phyloP scores from a whole-genome alignment of 1,284 basidiomycete species.

The Ganoderma lucidum region DNA sequence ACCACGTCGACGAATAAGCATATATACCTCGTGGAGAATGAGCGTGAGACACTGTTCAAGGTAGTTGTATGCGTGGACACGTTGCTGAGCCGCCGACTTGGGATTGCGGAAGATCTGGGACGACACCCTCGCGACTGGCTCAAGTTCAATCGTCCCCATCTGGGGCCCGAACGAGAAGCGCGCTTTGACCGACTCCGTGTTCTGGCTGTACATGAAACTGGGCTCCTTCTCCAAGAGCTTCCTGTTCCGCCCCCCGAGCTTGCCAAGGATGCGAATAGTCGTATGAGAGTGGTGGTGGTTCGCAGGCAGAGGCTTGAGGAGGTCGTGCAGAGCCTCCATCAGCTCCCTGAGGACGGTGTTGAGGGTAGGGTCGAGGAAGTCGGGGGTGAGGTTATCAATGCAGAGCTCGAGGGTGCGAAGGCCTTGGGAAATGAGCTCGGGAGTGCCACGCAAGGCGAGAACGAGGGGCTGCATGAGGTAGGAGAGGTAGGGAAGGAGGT shows the following conservation, averaged over 20 bases:
- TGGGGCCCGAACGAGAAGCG: conserved; percentile 80
- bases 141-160: conserved; percentile 75
- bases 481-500: conserved; percentile 93
- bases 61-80: conserved; percentile 80
- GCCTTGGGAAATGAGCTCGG: conserved; percentile 95
- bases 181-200: conserved; percentile 75
- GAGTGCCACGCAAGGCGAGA: conserved; percentile 86
- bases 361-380: conserved; percentile 98
- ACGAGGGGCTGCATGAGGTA: conserved; percentile 98
- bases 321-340: conserved; percentile 93
- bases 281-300: conserved; percentile 94
- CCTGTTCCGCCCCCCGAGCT: conserved; percentile 95
- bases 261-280: conserved; percentile 96
- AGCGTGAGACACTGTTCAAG: conserved; percentile 80
- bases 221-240: conserved; percentile 88
- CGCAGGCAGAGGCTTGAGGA: conserved; percentile 91
- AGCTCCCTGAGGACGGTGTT: conserved; percentile 93
- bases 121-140: conserved; percentile 79
- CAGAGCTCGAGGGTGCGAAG: conserved; percentile 98
- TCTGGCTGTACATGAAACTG: conserved; percentile 74
- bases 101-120: conserved; percentile 66
- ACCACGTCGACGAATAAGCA: conserved; percentile 12
- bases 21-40: conserved; percentile 79
- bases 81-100: conserved; percentile 63
- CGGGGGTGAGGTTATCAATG: conserved; percentile 98